Evolutionary conservation across 331 rosid genomes (phyloP).

Genomic region (Quercus phellos): DNA sequence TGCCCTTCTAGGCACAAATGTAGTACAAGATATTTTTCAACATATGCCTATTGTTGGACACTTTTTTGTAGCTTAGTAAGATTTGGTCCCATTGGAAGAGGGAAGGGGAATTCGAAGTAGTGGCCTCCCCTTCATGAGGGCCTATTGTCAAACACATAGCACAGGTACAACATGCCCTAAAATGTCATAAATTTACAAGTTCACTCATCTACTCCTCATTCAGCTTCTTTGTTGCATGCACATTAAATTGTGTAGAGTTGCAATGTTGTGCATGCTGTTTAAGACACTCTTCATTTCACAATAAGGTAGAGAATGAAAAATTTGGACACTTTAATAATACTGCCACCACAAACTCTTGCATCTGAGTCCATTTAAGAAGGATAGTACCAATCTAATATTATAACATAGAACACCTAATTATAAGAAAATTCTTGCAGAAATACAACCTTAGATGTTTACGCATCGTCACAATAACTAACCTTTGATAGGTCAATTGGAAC

Average conservation of each 20-base stretch:
- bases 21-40: not conserved
- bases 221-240: not conserved
- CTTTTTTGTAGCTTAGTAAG: not conserved
- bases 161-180: not conserved
- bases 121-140: not conserved
- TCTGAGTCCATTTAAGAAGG: slow-evolving; percentile 3
- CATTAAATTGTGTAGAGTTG: not conserved
- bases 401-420: not conserved
- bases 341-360: not conserved
- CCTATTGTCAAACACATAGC: not conserved
- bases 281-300: not conserved
- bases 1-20: too few species aligned
- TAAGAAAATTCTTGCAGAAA: slow-evolving; percentile 11
- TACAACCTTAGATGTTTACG: slow-evolving; percentile 3
- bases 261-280: not conserved
- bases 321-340: not conserved
- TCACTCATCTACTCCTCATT: not conserved
- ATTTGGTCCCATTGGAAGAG: too few species aligned
- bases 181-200: not conserved
- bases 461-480: slow-evolving; percentile 45
- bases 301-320: not conserved
- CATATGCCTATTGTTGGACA: not conserved
- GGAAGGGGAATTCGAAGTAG: too few species aligned
- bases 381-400: not conserved
- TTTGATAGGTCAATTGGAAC: slow-evolving; percentile 95